Evolutionary conservation across 768 basidiomycete genomes (phyloP).

Genomic region (Kwoniella pini): DNA sequence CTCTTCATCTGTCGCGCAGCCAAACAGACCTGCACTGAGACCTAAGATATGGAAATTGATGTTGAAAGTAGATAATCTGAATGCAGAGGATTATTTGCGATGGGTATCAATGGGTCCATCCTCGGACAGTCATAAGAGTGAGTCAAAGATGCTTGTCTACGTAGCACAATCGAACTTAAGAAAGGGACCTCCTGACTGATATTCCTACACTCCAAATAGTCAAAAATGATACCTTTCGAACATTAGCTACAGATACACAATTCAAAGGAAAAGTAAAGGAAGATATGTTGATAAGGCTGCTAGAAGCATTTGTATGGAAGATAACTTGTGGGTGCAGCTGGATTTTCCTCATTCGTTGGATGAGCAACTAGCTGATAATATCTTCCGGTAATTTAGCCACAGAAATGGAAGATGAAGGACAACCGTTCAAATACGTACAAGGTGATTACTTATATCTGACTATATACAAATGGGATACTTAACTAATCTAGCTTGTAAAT

Average conservation of each 20-base stretch:
- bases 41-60: conserved; percentile 85
- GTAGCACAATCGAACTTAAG: too few relatives aligned
- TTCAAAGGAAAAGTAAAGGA: conserved; percentile 97
- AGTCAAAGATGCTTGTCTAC: too few relatives aligned
- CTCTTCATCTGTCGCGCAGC: neutral
- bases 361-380: neutral
- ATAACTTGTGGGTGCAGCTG: conserved; percentile 55
- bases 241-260: conserved; percentile 92
- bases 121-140: conserved; percentile 54
- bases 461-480: neutral
- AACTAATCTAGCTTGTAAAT: neutral
- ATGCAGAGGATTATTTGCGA: conserved; percentile 61
- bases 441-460: conserved; percentile 51
- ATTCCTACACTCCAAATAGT: conserved; percentile 57
- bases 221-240: conserved; percentile 94
- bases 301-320: conserved; percentile 98
- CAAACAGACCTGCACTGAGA: conserved; percentile 33
- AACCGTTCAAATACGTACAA: conserved; percentile 89
- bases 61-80: conserved; percentile 73
- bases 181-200: too few relatives aligned
- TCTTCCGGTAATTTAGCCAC: neutral
- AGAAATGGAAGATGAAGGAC: conserved; percentile 34
- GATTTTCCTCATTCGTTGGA: neutral
- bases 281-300: conserved; percentile 91
- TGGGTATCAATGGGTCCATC: conserved; percentile 50